phyloP scores from a whole-genome alignment of 2,329 filamentous ascomycete genomes.

The Phoma sp. region DNA sequence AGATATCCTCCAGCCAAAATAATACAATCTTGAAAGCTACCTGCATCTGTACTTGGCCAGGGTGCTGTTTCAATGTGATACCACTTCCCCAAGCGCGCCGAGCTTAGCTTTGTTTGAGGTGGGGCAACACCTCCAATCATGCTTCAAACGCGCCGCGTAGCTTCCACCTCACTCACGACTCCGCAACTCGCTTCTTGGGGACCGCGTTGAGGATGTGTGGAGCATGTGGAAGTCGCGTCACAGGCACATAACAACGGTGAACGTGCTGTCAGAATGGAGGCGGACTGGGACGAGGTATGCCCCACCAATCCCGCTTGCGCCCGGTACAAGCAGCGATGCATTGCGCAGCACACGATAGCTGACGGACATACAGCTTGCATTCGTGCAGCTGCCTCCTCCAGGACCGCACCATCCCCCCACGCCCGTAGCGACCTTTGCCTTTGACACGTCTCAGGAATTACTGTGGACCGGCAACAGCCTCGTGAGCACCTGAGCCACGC shows the following conservation, averaged over 20 bases:
- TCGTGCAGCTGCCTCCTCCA: constrained; percentile 81
- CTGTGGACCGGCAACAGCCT: constrained; percentile 93
- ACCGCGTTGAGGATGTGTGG: constrained; percentile 26
- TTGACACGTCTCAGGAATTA: constrained; percentile 88
- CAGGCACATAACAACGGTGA: constrained; percentile 29
- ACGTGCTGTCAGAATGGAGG: constrained; percentile 54
- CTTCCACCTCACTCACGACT: constrained; percentile 30
- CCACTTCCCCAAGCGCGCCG: constrained; percentile 4
- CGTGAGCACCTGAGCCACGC: constrained; percentile 60
- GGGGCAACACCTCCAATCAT: constrained; percentile 13
- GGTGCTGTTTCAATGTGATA: neutral
- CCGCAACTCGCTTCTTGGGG: constrained; percentile 24
- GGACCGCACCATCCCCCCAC: constrained; percentile 71
- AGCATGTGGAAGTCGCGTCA: constrained; percentile 37
- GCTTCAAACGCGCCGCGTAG: constrained; percentile 32
- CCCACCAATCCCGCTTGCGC: constrained; percentile 7
- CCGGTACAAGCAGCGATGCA: constrained; percentile 2
- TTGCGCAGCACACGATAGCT: constrained; percentile 11
- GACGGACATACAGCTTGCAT: constrained; percentile 68
- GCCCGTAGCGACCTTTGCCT: constrained; percentile 80
- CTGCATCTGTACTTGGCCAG: neutral
- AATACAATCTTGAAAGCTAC: neutral
- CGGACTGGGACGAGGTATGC: constrained; percentile 60
- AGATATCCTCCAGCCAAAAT: neutral
- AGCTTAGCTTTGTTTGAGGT: constrained; percentile 11